Evolutionary conservation across 2,329 filamentous ascomycete genomes (phyloP).

Genomic region (Lasiodiplodia gonubiensis): DNA sequence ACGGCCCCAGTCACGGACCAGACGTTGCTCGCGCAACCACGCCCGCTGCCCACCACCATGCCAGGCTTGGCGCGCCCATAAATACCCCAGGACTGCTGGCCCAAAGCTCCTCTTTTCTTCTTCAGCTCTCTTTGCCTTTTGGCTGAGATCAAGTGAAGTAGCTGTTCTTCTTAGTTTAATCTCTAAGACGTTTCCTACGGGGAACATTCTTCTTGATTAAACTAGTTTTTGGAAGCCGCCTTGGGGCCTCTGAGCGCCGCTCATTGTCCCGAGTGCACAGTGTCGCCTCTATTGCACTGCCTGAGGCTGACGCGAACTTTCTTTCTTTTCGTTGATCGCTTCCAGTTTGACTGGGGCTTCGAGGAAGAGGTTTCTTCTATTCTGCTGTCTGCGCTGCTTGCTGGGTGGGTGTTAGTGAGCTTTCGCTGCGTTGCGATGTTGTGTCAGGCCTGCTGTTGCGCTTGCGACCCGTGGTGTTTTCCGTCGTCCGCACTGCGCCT

Average conservation of each 20-base stretch:
- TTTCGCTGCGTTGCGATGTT: not conserved
- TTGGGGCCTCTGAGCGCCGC: not conserved
- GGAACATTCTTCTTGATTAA: not conserved
- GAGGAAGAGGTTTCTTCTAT: not conserved
- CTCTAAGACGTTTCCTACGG: slow-evolving; percentile 1
- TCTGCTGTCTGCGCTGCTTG: not conserved
- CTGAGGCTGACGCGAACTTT: not conserved
- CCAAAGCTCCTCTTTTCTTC: not conserved
- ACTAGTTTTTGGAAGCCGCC: not conserved
- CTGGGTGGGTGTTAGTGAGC: too few species aligned
- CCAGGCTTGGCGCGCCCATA: too few species aligned
- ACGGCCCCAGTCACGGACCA: not conserved
- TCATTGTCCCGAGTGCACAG: not conserved
- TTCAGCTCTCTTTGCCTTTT: slow-evolving; percentile 23
- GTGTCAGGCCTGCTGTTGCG: too few species aligned
- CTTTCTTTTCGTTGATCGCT: slow-evolving; percentile 12
- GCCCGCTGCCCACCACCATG: too few species aligned
- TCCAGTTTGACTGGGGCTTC: not conserved
- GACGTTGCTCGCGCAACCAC: too few species aligned
- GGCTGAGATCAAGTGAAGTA: slow-evolving; percentile 6
- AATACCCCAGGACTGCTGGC: not conserved
- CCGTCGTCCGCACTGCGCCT: not conserved
- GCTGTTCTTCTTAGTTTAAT: slow-evolving; percentile 4
- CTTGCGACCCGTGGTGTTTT: not conserved
- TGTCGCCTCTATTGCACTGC: slow-evolving; percentile 6